Evolutionary conservation across 2,329 filamentous ascomycete genomes (phyloP).

Genomic region (Alternaria arborescens): DNA sequence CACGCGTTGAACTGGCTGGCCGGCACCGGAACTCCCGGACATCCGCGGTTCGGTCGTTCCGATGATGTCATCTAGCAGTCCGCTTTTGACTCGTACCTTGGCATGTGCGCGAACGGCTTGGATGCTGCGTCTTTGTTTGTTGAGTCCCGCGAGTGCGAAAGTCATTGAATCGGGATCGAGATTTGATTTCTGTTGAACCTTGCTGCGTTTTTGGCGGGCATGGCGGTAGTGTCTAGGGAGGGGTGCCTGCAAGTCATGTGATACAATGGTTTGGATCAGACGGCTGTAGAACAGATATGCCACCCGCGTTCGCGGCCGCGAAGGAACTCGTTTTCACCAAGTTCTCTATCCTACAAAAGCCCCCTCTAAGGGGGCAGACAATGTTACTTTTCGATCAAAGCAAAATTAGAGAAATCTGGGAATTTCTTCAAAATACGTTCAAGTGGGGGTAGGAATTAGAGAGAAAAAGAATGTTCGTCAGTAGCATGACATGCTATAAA

Average conservation of each 20-base stretch:
- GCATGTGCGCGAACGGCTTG: background rate
- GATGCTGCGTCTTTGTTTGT: background rate
- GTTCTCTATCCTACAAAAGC: too few species aligned
- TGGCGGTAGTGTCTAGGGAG: background rate
- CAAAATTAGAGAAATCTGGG: too few species aligned
- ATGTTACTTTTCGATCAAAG: too few species aligned
- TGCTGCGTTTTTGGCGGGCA: background rate
- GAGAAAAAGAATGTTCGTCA: too few species aligned
- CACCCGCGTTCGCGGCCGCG: background rate
- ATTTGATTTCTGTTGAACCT: background rate
- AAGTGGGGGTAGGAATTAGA: too few species aligned
- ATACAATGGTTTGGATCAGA: background rate
- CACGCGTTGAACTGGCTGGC: background rate
- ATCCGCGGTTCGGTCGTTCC: background rate
- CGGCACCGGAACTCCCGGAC: background rate
- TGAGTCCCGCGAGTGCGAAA: background rate
- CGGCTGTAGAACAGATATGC: background rate
- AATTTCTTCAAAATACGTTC: too few species aligned
- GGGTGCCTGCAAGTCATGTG: background rate
- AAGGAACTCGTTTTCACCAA: too few species aligned
- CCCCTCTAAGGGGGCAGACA: too few species aligned
- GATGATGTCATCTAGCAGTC: background rate
- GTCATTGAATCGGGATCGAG: background rate
- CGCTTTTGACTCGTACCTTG: background rate
- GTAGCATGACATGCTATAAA: background rate